Evolutionary conservation across 352 stramenopile genomes (phyloP).

Genomic region (Aphanomyces astaci): DNA sequence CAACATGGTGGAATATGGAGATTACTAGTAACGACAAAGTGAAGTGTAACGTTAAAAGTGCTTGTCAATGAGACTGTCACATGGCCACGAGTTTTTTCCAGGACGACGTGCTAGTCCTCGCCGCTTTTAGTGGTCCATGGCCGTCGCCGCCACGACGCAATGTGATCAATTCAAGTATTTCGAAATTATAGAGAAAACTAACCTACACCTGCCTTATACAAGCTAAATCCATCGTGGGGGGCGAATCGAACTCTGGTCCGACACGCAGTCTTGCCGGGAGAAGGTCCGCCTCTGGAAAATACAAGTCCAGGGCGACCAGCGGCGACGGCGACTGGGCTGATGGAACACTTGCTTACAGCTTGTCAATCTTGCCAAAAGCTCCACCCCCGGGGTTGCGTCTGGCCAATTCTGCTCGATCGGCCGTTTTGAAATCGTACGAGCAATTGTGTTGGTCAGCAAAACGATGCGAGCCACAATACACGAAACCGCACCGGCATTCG

Average conservation of each 20-base stretch:
- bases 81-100: too few relatives aligned
- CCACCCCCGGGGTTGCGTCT: conserved; percentile 72
- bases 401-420: conserved; percentile 63
- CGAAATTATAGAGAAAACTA: not conserved
- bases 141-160: too few relatives aligned
- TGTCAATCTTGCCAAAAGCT: conserved; percentile 81
- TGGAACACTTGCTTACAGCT: conserved; percentile 40
- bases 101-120: too few relatives aligned
- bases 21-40: too few relatives aligned
- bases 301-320: not conserved
- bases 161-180: not conserved
- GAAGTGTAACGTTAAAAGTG: too few relatives aligned
- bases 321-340: not conserved
- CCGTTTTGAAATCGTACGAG: conserved; percentile 78
- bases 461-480: conserved; percentile 81
- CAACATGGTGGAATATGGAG: too few relatives aligned
- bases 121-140: too few relatives aligned
- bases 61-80: too few relatives aligned
- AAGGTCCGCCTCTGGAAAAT: not conserved
- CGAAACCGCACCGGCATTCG: conserved; percentile 82
- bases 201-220: not conserved
- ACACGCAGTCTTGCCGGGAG: not conserved
- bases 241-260: not conserved
- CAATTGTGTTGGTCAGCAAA: conserved; percentile 84
- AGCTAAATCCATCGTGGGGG: not conserved